Evolutionary conservation across 768 basidiomycete species (phyloP).

Genomic region (Tulasnella sp.): DNA sequence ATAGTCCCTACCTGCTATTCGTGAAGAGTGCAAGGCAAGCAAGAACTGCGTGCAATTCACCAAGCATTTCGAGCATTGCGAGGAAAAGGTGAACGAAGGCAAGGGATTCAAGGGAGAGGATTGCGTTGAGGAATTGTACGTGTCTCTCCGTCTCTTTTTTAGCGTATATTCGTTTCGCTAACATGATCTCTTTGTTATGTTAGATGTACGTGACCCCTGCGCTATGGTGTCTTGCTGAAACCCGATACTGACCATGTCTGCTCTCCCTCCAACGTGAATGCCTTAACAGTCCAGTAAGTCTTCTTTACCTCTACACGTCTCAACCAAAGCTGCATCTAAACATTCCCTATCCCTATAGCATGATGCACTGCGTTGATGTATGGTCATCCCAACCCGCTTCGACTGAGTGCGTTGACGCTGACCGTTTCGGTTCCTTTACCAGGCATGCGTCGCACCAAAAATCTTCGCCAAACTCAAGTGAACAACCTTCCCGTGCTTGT

Average conservation of each 20-base stretch:
- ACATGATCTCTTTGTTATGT: not conserved
- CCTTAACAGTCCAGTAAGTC: constrained; percentile 20
- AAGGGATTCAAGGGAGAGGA: constrained; percentile 86
- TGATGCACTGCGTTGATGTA: constrained; percentile 93
- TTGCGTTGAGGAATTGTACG: constrained; percentile 84
- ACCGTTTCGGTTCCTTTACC: no score
- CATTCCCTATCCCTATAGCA: constrained; percentile 37
- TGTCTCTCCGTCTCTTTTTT: constrained; percentile 24
- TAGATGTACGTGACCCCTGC: constrained; percentile 19
- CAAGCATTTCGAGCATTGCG: constrained; percentile 84
- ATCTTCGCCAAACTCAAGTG: constrained; percentile 62
- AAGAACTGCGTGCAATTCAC: constrained; percentile 58
- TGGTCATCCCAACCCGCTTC: constrained; percentile 33
- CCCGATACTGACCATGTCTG: not conserved
- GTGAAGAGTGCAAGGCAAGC: constrained; percentile 65
- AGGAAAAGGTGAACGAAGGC: constrained; percentile 76
- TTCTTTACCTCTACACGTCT: not conserved
- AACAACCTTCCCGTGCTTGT: not conserved
- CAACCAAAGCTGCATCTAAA: not conserved
- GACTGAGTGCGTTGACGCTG: no score
- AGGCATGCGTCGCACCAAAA: constrained; percentile 63
- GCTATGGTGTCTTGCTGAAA: not conserved
- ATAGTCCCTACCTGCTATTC: constrained; percentile 60
- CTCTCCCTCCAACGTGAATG: no score
- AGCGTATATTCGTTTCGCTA: not conserved